Percentiles rank a stretch among this genome's conserved stretches.
These are phyloP conservation scores for Leptodermis oblonga DNA, from an alignment of 257 asterid genomes.

Conservation along the genomic window DNA sequence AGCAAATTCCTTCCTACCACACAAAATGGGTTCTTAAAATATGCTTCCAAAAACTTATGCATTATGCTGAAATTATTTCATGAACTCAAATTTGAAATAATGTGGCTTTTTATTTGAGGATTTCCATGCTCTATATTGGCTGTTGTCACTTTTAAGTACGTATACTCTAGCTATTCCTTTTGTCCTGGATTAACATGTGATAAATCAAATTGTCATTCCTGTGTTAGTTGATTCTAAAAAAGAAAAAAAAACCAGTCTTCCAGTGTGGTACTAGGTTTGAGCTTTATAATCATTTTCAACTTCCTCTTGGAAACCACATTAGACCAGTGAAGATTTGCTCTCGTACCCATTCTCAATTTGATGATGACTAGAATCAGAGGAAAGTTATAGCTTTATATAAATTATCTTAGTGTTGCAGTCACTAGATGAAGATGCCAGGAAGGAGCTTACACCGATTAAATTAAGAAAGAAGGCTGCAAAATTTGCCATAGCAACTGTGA, in stretches of 20 bases:
- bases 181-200: not conserved
- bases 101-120: not conserved
- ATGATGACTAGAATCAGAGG: constrained; percentile 1
- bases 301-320: not conserved
- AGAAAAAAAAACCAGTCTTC: constrained; percentile 54
- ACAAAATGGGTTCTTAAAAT: not conserved
- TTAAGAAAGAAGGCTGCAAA: constrained; percentile 91
- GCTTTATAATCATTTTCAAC: constrained; percentile 28
- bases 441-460: constrained; percentile 88
- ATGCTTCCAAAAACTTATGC: not conserved
- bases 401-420: constrained; percentile 86
- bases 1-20: not conserved
- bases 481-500: constrained; percentile 87
- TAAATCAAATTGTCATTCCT: not conserved
- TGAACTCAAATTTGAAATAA: not conserved
- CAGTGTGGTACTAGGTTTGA: not conserved
- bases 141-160: not conserved
- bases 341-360: not conserved
- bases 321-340: not conserved
- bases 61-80: no score
- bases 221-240: not conserved
- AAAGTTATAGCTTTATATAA: constrained; percentile 31
- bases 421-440: constrained; percentile 79
- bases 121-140: not conserved
- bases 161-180: not conserved